A percentile compares a stretch with the other conserved stretches of the same genome.
Evolutionary conservation across 1,284 basidiomycete species (phyloP).

Genomic region (Marasmius oreades): DNA sequence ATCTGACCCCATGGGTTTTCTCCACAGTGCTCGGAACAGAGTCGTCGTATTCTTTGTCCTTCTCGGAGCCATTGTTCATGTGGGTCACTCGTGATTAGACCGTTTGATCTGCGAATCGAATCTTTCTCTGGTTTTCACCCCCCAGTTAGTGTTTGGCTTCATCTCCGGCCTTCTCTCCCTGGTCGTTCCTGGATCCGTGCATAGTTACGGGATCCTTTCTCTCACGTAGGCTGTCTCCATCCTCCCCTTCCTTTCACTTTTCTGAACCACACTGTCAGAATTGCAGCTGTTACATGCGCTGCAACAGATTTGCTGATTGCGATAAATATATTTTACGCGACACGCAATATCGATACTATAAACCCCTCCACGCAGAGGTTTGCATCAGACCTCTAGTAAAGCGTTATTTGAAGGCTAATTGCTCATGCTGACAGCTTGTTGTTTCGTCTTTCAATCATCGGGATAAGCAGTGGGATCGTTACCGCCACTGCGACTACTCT

Average conservation of each 20-base stretch:
- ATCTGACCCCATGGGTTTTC: neutral
- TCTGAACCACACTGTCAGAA: neutral
- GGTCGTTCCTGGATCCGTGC: neutral
- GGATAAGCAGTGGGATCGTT: conserved; percentile 7
- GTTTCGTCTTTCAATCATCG: conserved; percentile 8
- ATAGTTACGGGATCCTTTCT: neutral
- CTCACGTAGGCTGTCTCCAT: neutral
- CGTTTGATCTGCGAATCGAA: neutral
- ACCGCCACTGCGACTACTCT: conserved; percentile 6
- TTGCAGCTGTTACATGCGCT: conserved; percentile 6
- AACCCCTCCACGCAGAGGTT: conserved; percentile 7
- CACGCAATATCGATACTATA: conserved; percentile 1
- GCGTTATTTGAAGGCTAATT: neutral
- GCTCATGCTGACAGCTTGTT: neutral
- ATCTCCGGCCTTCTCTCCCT: neutral
- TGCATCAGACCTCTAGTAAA: no score
- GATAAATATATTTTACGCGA: neutral
- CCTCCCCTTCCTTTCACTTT: neutral
- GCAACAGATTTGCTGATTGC: conserved; percentile 10
- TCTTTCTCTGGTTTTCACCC: neutral
- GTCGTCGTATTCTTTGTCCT: neutral
- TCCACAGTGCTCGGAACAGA: conserved; percentile 6
- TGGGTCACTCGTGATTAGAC: neutral
- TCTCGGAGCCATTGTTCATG: neutral
- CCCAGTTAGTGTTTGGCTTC: neutral